These are phyloP conservation scores for Vicia sativa DNA, from an alignment of 306 rosid species.

Conservation along the genomic window DNA sequence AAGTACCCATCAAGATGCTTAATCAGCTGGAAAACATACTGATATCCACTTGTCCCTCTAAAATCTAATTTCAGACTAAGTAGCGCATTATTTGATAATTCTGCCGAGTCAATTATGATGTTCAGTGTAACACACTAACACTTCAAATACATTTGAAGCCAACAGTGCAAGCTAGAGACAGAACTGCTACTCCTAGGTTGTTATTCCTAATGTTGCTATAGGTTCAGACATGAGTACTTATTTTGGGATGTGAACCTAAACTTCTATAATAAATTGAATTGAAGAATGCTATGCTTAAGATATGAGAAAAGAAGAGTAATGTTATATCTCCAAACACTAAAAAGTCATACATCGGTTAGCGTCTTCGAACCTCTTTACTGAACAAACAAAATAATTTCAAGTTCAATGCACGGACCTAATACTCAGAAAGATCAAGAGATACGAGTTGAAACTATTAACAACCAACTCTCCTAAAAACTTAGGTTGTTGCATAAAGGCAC, in stretches of 20 bases:
- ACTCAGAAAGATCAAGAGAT: constrained; percentile 24
- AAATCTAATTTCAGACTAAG: background rate
- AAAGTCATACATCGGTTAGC: constrained; percentile 7
- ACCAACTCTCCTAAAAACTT: too few relatives aligned
- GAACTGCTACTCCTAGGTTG: constrained; percentile 7
- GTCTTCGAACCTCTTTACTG: constrained; percentile 10
- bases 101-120: background rate
- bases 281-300: constrained; percentile 7
- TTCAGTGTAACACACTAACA: constrained; percentile 8
- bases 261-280: background rate
- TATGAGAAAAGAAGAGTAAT: constrained; percentile 21
- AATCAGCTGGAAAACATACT: constrained; percentile 25
- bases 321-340: constrained; percentile 14
- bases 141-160: constrained; percentile 24
- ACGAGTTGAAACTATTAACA: background rate
- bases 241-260: constrained; percentile 25
- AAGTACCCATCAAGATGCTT: constrained; percentile 30
- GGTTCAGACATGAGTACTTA: constrained; percentile 10
- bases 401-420: constrained; percentile 29
- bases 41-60: constrained; percentile 20
- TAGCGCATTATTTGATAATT: constrained; percentile 11
- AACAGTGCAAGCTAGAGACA: constrained; percentile 25
- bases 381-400: constrained; percentile 29
- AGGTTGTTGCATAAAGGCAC: too few relatives aligned
- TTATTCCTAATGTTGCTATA: background rate